Base-by-base conservation (phyloP, 23 red algal genomes). In the Pyropia yezoensis region DNA sequence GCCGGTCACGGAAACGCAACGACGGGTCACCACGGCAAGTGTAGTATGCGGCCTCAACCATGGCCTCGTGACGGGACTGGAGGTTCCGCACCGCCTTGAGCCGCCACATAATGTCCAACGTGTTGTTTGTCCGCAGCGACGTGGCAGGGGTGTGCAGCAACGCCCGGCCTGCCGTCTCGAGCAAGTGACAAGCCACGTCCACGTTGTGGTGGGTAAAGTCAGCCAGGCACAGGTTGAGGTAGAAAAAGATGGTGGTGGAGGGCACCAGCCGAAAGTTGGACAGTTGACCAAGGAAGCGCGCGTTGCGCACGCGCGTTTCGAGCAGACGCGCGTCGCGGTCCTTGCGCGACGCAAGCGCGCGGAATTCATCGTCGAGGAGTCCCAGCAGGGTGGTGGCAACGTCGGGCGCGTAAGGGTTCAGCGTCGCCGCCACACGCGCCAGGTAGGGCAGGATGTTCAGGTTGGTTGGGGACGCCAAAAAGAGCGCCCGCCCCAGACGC, bases 51-150 rank as follows among this genome's bases (percentile, higher is more conserved):
- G 76, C 80, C 66, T 95, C 90, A 20, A 95, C 80, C 32, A 95
- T 70, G n/a, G 83, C 50, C 67, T 84, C 77, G 45, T 95, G 90
- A 18, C 90, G 67, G 1, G 67, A 69, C 52, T 95, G 63, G 34
- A 95, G 45, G 67, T 88, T 95, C 66, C 75, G 80, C 71, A 95
- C 80, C 17, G 90, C 77, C 55, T 83, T 86, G 17, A 95, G 30
- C 26, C 90, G 75, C 90, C 90, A 95, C 25, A 95, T 58, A 9
- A 74, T 95, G 49, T 95, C 90, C 15, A 95, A 73, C 63, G 86
- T 78, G 69, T 75, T 95, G 3, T 72, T 32, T 59, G 76, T 95
- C 51, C 82, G 30, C 22, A 79, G 53, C 55, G 79, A 54, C 18
- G 90, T 87, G 3, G 75, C 66, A 20, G 90, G 74, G 12, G 77